These are phyloP conservation scores for Rhodamnia argentea DNA, from an alignment of 345 rosid genomes.

Conservation along the genomic window DNA sequence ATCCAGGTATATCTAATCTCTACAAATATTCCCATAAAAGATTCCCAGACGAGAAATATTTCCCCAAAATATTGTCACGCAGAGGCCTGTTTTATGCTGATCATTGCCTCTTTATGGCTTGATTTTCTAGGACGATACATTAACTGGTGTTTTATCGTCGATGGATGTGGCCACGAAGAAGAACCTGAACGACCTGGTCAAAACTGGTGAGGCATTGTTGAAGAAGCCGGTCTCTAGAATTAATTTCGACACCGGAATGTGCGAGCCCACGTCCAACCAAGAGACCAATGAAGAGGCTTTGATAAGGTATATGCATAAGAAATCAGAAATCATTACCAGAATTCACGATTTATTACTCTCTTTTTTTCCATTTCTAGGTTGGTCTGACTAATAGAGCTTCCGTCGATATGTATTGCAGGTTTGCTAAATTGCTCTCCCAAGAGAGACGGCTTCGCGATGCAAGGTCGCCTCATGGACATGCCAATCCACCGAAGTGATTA, in stretches of 20 bases:
- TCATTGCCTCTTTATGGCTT: background rate
- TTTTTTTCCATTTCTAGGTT: background rate
- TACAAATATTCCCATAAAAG: background rate
- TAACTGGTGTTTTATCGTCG: conserved; percentile 40
- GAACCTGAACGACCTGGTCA: conserved; percentile 45
- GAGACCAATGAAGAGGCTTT: conserved; percentile 55
- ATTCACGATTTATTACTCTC: background rate
- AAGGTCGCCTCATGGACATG: conserved; percentile 21
- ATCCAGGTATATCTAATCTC: conserved; percentile 23
- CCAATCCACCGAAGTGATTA: background rate
- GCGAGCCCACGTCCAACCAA: conserved; percentile 11
- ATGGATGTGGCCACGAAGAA: conserved; percentile 51
- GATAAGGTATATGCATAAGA: background rate
- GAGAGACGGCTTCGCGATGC: conserved; percentile 42
- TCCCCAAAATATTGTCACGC: background rate
- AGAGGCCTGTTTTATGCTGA: background rate
- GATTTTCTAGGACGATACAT: conserved; percentile 42
- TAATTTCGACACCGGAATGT: conserved; percentile 42
- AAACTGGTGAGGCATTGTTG: conserved; percentile 45
- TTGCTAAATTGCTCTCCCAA: conserved; percentile 47
- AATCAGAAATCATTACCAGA: background rate
- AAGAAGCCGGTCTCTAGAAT: conserved; percentile 52
- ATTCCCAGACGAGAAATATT: background rate
- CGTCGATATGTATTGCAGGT: conserved; percentile 11
- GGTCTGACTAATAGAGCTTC: background rate